Evolutionary conservation across 352 stramenopile genomes (phyloP).

Genomic region (Chrysophaeum taylorii): DNA sequence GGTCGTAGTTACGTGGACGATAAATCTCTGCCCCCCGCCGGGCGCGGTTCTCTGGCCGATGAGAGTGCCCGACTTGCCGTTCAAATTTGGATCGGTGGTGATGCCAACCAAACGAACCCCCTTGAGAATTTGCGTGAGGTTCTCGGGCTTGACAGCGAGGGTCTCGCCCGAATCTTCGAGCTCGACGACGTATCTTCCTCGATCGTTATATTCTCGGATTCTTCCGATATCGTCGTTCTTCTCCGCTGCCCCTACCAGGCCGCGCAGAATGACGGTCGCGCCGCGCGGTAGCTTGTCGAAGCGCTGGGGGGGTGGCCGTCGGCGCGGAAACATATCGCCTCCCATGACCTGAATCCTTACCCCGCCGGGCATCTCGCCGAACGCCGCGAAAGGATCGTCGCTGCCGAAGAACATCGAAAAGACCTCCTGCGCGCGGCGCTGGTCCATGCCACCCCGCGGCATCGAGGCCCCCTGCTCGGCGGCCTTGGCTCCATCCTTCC

Average conservation of each 20-base stretch:
- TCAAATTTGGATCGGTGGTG: slow-evolving; percentile 43
- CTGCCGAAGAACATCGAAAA: slow-evolving; percentile 82
- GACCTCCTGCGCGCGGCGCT: slow-evolving; percentile 66
- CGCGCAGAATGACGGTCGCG: slow-evolving; percentile 49
- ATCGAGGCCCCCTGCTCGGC: slow-evolving; percentile 43
- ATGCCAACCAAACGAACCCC: slow-evolving; percentile 44
- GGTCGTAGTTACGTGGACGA: slow-evolving; percentile 44
- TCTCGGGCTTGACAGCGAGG: slow-evolving; percentile 46
- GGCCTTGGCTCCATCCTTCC: slow-evolving; percentile 60
- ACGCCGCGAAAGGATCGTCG: slow-evolving; percentile 66
- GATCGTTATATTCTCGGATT: slow-evolving; percentile 43
- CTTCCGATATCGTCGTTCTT: slow-evolving; percentile 49
- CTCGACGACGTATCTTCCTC: slow-evolving; percentile 42
- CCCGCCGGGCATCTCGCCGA: slow-evolving; percentile 28
- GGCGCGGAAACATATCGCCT: slow-evolving; percentile 16
- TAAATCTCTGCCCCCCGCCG: slow-evolving; percentile 40
- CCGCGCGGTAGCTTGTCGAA: slow-evolving; percentile 47
- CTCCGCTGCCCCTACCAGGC: slow-evolving; percentile 37
- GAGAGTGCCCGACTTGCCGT: slow-evolving; percentile 47
- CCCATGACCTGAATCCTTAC: slow-evolving; percentile 10
- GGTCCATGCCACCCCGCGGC: slow-evolving; percentile 69
- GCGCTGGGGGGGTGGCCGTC: slow-evolving; percentile 16
- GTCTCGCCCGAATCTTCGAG: slow-evolving; percentile 49
- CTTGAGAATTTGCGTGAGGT: slow-evolving; percentile 51
- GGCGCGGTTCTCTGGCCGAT: slow-evolving; percentile 22